These are phyloP conservation scores for Penicillium egyptiacum DNA, from an alignment of 495 filamentous ascomycete species.

Conservation along the genomic window DNA sequence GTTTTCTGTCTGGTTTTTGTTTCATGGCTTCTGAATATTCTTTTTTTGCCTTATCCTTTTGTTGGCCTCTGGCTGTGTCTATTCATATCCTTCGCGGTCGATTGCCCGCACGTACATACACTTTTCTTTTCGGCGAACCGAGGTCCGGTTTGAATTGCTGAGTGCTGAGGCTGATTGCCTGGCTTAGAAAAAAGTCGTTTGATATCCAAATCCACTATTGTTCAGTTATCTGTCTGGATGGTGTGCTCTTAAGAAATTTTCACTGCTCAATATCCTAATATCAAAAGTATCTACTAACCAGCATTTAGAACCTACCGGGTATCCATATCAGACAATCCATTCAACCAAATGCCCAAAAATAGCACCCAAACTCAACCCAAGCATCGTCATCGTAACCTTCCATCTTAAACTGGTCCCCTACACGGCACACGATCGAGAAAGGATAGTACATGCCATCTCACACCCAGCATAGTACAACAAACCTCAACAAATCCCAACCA, in stretches of 20 bases:
- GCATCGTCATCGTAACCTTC: background rate
- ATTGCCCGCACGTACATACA: constrained; percentile 26
- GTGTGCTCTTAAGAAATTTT: background rate
- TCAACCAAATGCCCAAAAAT: background rate
- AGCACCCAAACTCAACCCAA: background rate
- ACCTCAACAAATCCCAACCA: background rate
- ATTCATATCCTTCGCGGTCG: constrained; percentile 22
- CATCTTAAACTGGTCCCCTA: background rate
- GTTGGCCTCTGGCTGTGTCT: constrained; percentile 11
- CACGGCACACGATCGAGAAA: background rate
- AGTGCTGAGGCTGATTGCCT: background rate
- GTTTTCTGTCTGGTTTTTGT: constrained; percentile 17
- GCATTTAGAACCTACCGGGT: background rate
- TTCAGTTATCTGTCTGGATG: background rate
- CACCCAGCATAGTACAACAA: background rate
- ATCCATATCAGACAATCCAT: background rate
- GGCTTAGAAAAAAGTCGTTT: constrained; percentile 8
- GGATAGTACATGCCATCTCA: background rate
- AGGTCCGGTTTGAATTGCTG: constrained; percentile 4
- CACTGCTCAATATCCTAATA: too few relatives aligned
- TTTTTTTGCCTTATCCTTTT: background rate
- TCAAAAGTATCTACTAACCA: background rate
- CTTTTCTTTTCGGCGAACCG: constrained; percentile 12
- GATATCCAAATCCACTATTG: constrained; percentile 6
- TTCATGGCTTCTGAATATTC: constrained; percentile 1